These are phyloP conservation scores for Farysia itapuensis DNA, from an alignment of 1,284 basidiomycete species.

Conservation along the genomic window DNA sequence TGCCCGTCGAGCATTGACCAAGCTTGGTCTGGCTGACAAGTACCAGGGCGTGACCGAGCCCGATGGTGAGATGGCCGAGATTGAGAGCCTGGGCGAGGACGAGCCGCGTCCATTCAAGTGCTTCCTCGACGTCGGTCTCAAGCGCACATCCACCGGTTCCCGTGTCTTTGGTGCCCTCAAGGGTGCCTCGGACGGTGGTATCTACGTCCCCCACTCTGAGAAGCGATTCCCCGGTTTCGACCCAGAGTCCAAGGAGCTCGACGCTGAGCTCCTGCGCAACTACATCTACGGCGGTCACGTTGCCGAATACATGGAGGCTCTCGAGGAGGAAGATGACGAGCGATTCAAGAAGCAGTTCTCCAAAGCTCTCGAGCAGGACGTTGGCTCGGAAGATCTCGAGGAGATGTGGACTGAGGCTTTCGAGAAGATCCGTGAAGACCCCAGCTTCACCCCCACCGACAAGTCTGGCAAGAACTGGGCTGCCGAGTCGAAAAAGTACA, in stretches of 20 bases:
- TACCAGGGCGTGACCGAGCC: constrained; percentile 95
- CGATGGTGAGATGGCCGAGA: constrained; percentile 80
- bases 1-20: constrained; percentile 91
- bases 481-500: constrained; percentile 77
- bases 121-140: constrained; percentile 97
- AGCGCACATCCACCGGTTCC: constrained; percentile 95
- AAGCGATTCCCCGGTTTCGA: constrained; percentile 99
- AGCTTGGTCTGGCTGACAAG: constrained; percentile 96
- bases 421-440: constrained; percentile 88
- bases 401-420: constrained; percentile 85
- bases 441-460: constrained; percentile 84
- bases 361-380: constrained; percentile 88
- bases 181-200: constrained; percentile 96
- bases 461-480: constrained; percentile 86
- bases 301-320: constrained; percentile 98
- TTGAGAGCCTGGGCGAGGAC: constrained; percentile 84
- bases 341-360: constrained; percentile 99
- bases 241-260: constrained; percentile 87
- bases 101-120: constrained; percentile 97
- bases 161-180: constrained; percentile 99
- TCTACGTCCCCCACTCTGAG: constrained; percentile 96
- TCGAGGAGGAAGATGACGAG: constrained; percentile 99
- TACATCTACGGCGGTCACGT: constrained; percentile 99
- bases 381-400: constrained; percentile 96
- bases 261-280: constrained; percentile 91